phyloP scores from a whole-genome alignment of 1,284 basidiomycete species.

The Mycena citricolor region DNA sequence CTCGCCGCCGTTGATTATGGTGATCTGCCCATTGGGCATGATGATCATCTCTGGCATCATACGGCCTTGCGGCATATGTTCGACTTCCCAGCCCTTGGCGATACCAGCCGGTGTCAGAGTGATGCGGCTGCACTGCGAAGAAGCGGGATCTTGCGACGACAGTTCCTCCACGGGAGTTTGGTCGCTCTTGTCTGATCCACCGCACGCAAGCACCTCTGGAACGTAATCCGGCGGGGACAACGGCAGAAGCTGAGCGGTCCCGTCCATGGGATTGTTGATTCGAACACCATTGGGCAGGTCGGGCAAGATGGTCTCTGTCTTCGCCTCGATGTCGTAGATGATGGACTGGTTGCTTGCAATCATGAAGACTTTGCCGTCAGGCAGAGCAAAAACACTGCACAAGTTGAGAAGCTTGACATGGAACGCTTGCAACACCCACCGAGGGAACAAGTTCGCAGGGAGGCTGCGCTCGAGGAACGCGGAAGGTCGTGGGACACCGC shows the following conservation, averaged over 20 bases:
- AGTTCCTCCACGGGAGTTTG: constrained; percentile 56
- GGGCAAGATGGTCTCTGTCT: constrained; percentile 66
- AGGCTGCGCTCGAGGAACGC: constrained; percentile 46
- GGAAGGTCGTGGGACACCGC: constrained; percentile 43
- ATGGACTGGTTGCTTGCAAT: constrained; percentile 79
- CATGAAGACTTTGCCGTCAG: constrained; percentile 72
- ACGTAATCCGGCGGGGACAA: constrained; percentile 61
- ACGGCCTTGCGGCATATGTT: constrained; percentile 71
- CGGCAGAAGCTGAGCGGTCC: constrained; percentile 74
- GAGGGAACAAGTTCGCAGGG: constrained; percentile 67
- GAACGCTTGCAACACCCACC: constrained; percentile 63
- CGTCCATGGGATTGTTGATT: constrained; percentile 83
- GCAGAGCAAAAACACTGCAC: constrained; percentile 70
- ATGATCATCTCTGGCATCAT: constrained; percentile 80
- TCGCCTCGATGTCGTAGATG: constrained; percentile 72
- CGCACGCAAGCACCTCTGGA: constrained; percentile 77
- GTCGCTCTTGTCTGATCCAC: constrained; percentile 73
- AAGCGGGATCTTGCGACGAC: constrained; percentile 69
- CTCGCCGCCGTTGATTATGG: constrained; percentile 76
- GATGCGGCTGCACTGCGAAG: constrained; percentile 72
- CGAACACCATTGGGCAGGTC: constrained; percentile 75
- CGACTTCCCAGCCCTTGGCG: constrained; percentile 67
- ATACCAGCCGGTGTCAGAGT: constrained; percentile 66
- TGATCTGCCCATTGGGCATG: constrained; percentile 76
- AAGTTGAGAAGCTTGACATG: constrained; percentile 59